Percentiles rank a stretch among this genome's conserved stretches.
Evolutionary conservation across 441 rosid species (phyloP).

Genomic region (Erysimum cheiri): DNA sequence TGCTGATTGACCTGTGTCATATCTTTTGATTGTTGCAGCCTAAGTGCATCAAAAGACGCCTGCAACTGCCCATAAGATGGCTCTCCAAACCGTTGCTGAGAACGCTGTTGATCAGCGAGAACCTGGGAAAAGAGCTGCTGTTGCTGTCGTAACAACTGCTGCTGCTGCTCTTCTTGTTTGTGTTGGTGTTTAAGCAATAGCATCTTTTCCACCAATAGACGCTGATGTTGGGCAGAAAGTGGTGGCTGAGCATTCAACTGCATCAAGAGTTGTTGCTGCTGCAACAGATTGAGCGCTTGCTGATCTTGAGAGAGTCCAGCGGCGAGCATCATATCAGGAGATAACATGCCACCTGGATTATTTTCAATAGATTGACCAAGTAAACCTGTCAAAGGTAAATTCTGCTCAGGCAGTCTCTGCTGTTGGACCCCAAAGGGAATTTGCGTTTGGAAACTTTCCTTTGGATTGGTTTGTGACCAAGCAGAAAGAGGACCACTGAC

Average conservation of each 20-base stretch:
- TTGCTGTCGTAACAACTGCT: slow-evolving; percentile 80
- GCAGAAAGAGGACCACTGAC: slow-evolving; percentile 56
- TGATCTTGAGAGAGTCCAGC: slow-evolving; percentile 70
- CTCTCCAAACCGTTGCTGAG: slow-evolving; percentile 70
- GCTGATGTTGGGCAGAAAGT: slow-evolving; percentile 75
- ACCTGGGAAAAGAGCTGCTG: slow-evolving; percentile 79
- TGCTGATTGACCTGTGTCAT: slow-evolving; percentile 60
- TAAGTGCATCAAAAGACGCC: slow-evolving; percentile 62
- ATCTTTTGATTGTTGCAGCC: slow-evolving; percentile 62
- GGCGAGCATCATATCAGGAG: slow-evolving; percentile 53
- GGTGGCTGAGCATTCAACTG: slow-evolving; percentile 76
- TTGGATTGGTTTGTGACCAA: slow-evolving; percentile 72
- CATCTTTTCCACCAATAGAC: slow-evolving; percentile 71
- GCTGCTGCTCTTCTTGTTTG: slow-evolving; percentile 86
- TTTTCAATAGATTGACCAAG: slow-evolving; percentile 70
- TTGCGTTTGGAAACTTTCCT: slow-evolving; percentile 71
- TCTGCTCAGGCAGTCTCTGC: slow-evolving; percentile 65
- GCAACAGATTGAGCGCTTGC: slow-evolving; percentile 73
- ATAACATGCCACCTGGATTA: slow-evolving; percentile 54
- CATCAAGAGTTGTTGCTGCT: slow-evolving; percentile 75
- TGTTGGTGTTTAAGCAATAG: slow-evolving; percentile 83
- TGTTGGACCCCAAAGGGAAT: slow-evolving; percentile 69
- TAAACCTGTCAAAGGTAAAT: slow-evolving; percentile 58
- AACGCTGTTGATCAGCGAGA: slow-evolving; percentile 70
- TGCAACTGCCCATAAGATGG: slow-evolving; percentile 62